Evolutionary conservation across 345 rosid species (phyloP).

Genomic region (Syzygium oleosum): DNA sequence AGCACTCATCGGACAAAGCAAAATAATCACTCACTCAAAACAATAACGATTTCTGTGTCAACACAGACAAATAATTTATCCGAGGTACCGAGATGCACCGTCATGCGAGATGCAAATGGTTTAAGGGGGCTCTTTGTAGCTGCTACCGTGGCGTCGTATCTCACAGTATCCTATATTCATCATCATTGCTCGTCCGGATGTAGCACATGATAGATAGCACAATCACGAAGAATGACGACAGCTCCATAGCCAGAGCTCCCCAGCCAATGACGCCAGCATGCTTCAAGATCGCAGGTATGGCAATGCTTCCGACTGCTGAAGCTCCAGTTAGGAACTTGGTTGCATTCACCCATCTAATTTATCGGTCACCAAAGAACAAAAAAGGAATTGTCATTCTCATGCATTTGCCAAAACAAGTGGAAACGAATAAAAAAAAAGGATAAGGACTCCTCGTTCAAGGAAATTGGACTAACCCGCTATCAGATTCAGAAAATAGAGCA

Average conservation of each 20-base stretch:
- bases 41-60: neutral
- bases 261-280: slow-evolving; percentile 90
- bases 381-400: neutral
- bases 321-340: slow-evolving; percentile 95
- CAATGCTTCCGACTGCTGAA: slow-evolving; percentile 84
- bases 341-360: slow-evolving; percentile 75
- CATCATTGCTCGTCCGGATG: slow-evolving; percentile 37
- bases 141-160: neutral
- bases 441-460: neutral
- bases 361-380: neutral
- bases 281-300: slow-evolving; percentile 84
- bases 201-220: slow-evolving; percentile 65
- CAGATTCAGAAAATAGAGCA: slow-evolving; percentile 54
- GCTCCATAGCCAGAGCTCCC: slow-evolving; percentile 87
- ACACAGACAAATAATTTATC: neutral
- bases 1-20: neutral
- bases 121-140: neutral
- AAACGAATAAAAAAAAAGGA: neutral
- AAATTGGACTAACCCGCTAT: slow-evolving; percentile 30
- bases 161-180: slow-evolving; percentile 46
- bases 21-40: neutral
- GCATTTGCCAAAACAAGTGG: neutral
- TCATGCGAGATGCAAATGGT: neutral
- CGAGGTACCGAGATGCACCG: neutral
- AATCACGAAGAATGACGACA: slow-evolving; percentile 67